Evolutionary conservation across 768 basidiomycete species (phyloP).

Genomic region (Lentinula lateritia): DNA sequence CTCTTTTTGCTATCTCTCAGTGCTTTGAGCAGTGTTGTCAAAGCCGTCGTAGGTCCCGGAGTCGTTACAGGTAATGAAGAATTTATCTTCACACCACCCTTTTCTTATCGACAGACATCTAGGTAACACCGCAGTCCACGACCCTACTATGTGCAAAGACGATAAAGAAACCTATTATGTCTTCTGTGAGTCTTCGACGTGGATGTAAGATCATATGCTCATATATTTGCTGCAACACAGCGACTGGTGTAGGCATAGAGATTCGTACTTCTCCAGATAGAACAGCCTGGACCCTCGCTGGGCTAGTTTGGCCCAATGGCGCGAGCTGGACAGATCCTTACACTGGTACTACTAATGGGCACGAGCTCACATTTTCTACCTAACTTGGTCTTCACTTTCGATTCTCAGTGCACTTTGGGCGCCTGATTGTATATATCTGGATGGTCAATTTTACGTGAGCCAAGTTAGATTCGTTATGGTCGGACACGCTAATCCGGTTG

Average conservation of each 20-base stretch:
- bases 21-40: background rate
- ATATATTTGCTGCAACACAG: constrained; percentile 2
- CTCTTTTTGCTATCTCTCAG: background rate
- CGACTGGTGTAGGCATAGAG: constrained; percentile 22
- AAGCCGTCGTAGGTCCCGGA: constrained; percentile 3
- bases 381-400: background rate
- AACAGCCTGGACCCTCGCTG: constrained; percentile 20
- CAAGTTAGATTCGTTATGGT: background rate
- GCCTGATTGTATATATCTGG: constrained; percentile 25
- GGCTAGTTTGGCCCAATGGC: constrained; percentile 26
- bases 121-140: constrained; percentile 18
- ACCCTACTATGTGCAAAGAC: constrained; percentile 26
- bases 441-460: constrained; percentile 7
- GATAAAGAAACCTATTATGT: constrained; percentile 23
- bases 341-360: constrained; percentile 25
- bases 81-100: background rate
- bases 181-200: constrained; percentile 14
- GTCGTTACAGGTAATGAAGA: background rate
- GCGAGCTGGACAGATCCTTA: constrained; percentile 26
- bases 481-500: background rate
- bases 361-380: background rate
- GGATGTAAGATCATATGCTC: background rate
- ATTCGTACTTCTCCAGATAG: constrained; percentile 28
- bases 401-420: constrained; percentile 22
- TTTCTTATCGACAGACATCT: constrained; percentile 5